A percentile compares a stretch with the other conserved stretches of the same genome.
These are phyloP conservation scores for Alternaria infectoria DNA, from an alignment of 2,329 filamentous ascomycete genomes.

Conservation along the genomic window DNA sequence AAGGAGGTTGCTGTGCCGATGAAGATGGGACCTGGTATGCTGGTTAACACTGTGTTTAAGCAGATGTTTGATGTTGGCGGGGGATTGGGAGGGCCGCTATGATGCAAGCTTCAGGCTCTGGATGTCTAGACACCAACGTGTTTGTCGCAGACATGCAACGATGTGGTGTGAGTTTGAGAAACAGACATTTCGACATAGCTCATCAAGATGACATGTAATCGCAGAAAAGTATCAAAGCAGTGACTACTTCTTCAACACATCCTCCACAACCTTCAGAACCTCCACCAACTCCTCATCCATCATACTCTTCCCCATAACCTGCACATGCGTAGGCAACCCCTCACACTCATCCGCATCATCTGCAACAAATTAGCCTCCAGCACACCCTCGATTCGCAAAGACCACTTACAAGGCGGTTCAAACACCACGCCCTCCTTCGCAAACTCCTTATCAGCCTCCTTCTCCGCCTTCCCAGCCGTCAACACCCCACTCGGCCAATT, in stretches of 20 bases:
- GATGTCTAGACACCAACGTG: too few species aligned
- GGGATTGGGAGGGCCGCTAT: not conserved
- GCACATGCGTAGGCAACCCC: slow-evolving; percentile 55
- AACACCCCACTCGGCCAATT: slow-evolving; percentile 62
- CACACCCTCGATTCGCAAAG: not conserved
- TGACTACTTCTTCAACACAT: slow-evolving; percentile 6
- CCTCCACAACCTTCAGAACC: slow-evolving; percentile 44
- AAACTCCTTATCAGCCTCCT: slow-evolving; percentile 49
- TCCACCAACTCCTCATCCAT: slow-evolving; percentile 56
- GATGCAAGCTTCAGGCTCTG: too few species aligned
- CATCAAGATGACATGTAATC: too few species aligned
- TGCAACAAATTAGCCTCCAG: not conserved
- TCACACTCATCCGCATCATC: slow-evolving; percentile 52
- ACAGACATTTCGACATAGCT: too few species aligned
- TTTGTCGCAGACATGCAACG: too few species aligned
- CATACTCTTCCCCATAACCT: slow-evolving; percentile 55
- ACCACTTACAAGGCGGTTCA: slow-evolving; percentile 45
- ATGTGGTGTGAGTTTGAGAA: too few species aligned
- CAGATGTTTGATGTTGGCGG: not conserved
- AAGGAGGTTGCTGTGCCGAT: not conserved
- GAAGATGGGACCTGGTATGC: not conserved
- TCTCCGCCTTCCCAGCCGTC: slow-evolving; percentile 53
- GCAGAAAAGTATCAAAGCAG: too few species aligned
- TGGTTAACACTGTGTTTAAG: not conserved
- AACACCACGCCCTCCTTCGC: slow-evolving; percentile 35